Conservation (phyloP, 768 basidiomycete genomes). For the Boletus eberwhitei region DNA sequence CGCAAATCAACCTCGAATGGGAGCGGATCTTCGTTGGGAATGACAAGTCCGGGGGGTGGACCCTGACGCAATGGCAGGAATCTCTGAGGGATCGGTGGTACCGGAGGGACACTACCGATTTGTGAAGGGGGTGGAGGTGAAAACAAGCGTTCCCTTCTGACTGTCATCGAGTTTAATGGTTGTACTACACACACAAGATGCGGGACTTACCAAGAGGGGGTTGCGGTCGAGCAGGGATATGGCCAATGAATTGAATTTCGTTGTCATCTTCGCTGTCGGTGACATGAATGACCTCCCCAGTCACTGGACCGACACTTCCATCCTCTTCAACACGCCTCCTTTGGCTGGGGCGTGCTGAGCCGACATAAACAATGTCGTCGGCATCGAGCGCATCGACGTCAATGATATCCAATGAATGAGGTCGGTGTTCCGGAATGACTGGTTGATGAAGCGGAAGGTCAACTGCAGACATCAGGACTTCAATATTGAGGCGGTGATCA, state of each 20-base stretch:
- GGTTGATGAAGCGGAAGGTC: conserved; percentile 6
- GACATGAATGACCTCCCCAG: conserved; percentile 32
- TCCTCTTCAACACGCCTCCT: conserved; percentile 26
- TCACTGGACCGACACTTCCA: conserved; percentile 16
- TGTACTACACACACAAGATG: neutral
- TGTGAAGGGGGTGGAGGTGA: conserved; percentile 51
- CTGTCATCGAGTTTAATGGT: conserved; percentile 3
- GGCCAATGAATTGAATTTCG: conserved; percentile 28
- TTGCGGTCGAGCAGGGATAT: conserved; percentile 17
- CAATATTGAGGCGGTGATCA: neutral
- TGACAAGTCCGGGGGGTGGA: conserved; percentile 41
- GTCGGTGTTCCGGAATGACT: conserved; percentile 11
- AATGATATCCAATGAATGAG: conserved; percentile 34
- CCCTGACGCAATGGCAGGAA: conserved; percentile 39
- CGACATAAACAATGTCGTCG: conserved; percentile 29
- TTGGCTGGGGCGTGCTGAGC: conserved; percentile 23
- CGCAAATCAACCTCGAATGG: conserved; percentile 44
- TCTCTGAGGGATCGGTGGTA: conserved; percentile 46
- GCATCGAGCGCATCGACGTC: conserved; percentile 43
- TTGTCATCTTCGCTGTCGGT: conserved; percentile 41
- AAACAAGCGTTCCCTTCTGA: conserved; percentile 28
- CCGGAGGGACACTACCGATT: conserved; percentile 46
- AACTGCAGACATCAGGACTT: conserved; percentile 19
- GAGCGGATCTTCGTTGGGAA: conserved; percentile 50
- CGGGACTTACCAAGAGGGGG: conserved; percentile 17